Evolutionary conservation across 805 yeast species (phyloP).

Genomic region (Crinitomyces ghanaensis): DNA sequence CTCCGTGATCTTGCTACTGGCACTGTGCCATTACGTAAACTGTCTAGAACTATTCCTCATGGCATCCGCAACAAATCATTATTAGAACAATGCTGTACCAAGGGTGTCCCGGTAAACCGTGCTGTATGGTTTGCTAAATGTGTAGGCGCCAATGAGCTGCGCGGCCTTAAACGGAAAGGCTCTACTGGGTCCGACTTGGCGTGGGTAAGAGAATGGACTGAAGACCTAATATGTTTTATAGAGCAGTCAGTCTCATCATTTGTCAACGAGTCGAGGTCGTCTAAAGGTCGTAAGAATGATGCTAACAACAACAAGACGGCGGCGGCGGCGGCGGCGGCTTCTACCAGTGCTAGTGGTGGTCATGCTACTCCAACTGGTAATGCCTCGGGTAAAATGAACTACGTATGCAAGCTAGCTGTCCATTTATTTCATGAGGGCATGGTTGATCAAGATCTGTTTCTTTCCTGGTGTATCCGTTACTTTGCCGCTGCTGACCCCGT

Average conservation of each 20-base stretch:
- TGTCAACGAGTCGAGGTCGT: constrained; percentile 17
- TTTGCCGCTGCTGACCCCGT: constrained; percentile 31
- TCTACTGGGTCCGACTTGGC: constrained; percentile 31
- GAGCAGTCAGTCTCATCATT: constrained; percentile 39
- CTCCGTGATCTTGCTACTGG: constrained; percentile 65
- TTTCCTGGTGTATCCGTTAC: constrained; percentile 51
- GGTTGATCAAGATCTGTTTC: constrained; percentile 48
- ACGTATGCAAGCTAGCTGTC: constrained; percentile 47
- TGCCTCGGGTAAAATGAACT: constrained; percentile 35
- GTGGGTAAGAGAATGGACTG: constrained; percentile 87
- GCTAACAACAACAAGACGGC: background rate
- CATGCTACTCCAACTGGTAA: constrained; percentile 3
- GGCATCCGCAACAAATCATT: constrained; percentile 68
- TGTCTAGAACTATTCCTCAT: constrained; percentile 78
- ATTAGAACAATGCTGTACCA: constrained; percentile 58
- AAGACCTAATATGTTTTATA: constrained; percentile 55
- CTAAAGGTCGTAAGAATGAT: no score
- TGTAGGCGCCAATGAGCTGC: constrained; percentile 66
- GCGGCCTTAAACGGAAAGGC: constrained; percentile 44
- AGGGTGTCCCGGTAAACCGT: constrained; percentile 61
- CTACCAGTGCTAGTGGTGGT: constrained; percentile 16
- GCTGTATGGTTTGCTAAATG: constrained; percentile 90
- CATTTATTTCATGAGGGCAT: constrained; percentile 59
- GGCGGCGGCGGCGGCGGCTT: constrained; percentile 15
- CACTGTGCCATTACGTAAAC: constrained; percentile 48